phyloP scores from a whole-genome alignment of 2,329 filamentous ascomycete genomes.

The Curvularia eragrostidis region DNA sequence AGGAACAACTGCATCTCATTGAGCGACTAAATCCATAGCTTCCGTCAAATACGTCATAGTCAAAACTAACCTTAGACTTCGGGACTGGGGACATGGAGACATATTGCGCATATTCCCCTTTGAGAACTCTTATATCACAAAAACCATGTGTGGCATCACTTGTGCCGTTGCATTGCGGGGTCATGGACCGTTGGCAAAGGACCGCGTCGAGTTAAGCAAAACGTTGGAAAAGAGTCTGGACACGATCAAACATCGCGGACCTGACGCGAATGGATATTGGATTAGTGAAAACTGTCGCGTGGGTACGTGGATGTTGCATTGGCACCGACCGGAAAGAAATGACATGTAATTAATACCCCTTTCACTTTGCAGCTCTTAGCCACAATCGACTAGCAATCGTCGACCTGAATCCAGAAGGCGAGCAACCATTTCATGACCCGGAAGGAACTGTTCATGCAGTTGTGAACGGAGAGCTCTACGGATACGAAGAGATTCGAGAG shows the following conservation, averaged over 20 bases:
- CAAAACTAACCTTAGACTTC: background rate
- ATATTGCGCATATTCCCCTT: background rate
- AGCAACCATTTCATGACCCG: slow-evolving; percentile 36
- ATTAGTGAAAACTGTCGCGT: slow-evolving; percentile 54
- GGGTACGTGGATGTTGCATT: slow-evolving; percentile 38
- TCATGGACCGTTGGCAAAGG: slow-evolving; percentile 13
- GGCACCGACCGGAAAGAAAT: background rate
- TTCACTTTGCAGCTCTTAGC: slow-evolving; percentile 26
- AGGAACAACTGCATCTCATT: slow-evolving; percentile 4
- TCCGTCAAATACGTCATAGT: slow-evolving; percentile 9
- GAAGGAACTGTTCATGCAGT: slow-evolving; percentile 57
- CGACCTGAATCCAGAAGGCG: slow-evolving; percentile 30
- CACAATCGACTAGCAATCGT: slow-evolving; percentile 38
- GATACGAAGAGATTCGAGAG: slow-evolving; percentile 56
- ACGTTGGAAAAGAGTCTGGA: slow-evolving; percentile 23
- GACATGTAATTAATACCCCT: slow-evolving; percentile 19
- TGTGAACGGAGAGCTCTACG: slow-evolving; percentile 68
- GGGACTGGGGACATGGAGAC: slow-evolving; percentile 1
- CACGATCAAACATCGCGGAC: slow-evolving; percentile 54
- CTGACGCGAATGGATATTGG: slow-evolving; percentile 57
- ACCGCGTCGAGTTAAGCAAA: slow-evolving; percentile 13
- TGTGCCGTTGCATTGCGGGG: slow-evolving; percentile 24
- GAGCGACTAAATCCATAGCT: background rate
- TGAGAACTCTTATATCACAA: background rate
- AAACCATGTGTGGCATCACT: slow-evolving; percentile 25